Conservation (phyloP, 2,329 filamentous ascomycete genomes). For the Cercospora canescens region DNA sequence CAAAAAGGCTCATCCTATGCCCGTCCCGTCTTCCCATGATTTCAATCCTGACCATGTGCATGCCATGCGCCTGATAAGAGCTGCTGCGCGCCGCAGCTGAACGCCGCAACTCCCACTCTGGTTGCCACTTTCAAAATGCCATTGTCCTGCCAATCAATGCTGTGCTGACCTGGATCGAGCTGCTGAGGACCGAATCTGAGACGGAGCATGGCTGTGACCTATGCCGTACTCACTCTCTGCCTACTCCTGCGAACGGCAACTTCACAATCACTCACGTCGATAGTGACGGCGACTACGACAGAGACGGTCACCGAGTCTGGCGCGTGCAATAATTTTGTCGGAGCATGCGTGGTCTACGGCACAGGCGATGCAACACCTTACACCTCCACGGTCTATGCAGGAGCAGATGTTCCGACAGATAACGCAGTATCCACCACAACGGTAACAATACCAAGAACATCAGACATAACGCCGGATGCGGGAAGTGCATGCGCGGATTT, state of each 20-base stretch:
- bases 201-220: not conserved
- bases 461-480: conserved; percentile 4
- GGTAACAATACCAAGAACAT: conserved; percentile 9
- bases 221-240: not conserved
- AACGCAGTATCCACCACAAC: conserved; percentile 12
- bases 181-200: not conserved
- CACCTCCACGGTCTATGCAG: conserved; percentile 17
- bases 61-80: not conserved
- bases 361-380: conserved; percentile 4
- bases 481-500: conserved; percentile 18
- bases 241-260: not conserved
- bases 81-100: not conserved
- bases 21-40: not conserved
- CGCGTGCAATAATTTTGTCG: conserved; percentile 18
- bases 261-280: conserved; percentile 14
- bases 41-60: not conserved
- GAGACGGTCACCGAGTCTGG: conserved; percentile 9
- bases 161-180: not conserved
- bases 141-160: not conserved
- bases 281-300: conserved; percentile 18
- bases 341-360: conserved; percentile 21
- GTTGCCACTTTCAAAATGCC: not conserved
- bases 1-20: not conserved
- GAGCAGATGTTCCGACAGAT: not conserved
- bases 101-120: not conserved